Evolutionary conservation across 306 rosid genomes (phyloP).

Genomic region (Rubus idaeus): DNA sequence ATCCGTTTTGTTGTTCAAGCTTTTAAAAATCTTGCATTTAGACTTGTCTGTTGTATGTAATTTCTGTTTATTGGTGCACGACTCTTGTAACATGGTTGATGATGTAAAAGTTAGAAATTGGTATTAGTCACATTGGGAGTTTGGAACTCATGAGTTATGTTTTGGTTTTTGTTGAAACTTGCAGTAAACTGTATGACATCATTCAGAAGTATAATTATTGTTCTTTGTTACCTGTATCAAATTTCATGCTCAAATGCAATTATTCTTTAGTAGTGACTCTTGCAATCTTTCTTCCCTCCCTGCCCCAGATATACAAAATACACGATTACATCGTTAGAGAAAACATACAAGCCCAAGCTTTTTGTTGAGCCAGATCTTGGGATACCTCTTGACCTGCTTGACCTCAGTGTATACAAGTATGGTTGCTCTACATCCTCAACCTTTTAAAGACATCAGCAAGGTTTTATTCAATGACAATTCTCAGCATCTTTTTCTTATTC

Average conservation of each 20-base stretch:
- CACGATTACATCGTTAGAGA: conserved; percentile 89
- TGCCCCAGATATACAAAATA: conserved; percentile 78
- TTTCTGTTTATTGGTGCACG: not conserved
- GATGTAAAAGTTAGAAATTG: not conserved
- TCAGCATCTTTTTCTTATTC: conserved; percentile 30
- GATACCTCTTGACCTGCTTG: conserved; percentile 97
- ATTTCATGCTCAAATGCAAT: conserved; percentile 6
- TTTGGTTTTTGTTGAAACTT: not conserved
- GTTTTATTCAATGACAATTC: conserved; percentile 27
- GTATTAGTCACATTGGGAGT: not conserved
- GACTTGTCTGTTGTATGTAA: not conserved
- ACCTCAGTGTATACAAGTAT: conserved; percentile 98
- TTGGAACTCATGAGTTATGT: not conserved
- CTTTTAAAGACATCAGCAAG: conserved; percentile 21
- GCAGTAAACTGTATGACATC: not conserved
- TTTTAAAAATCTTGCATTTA: not conserved
- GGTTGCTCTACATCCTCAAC: conserved; percentile 25
- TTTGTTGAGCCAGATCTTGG: conserved; percentile 98
- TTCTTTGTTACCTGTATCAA: not conserved
- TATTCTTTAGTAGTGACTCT: conserved; percentile 24
- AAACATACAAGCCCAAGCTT: conserved; percentile 91
- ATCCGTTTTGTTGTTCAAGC: conserved; percentile 15
- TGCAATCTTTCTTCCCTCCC: conserved; percentile 29
- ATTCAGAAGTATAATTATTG: not conserved
- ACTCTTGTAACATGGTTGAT: not conserved